Conservation (phyloP, 2,329 filamentous ascomycete genomes). For the Exophiala bonariae region DNA sequence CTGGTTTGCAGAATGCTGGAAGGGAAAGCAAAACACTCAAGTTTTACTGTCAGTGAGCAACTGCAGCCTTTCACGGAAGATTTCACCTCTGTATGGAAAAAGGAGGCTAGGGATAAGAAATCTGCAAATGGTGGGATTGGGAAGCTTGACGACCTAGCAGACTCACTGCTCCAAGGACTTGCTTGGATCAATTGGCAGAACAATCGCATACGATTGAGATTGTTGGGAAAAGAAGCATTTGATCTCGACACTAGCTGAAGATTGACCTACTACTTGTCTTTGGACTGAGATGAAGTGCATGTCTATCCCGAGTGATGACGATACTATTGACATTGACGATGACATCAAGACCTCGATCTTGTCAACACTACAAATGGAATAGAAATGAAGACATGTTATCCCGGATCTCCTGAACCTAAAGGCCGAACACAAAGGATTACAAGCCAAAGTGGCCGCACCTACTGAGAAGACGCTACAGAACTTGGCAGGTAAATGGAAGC, state of each 20-base stretch:
- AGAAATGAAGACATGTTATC: too few species aligned
- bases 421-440: background rate
- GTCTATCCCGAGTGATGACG: conserved; percentile 3
- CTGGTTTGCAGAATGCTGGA: conserved; percentile 18
- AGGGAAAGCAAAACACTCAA: conserved; percentile 1
- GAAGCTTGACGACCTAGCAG: conserved; percentile 82
- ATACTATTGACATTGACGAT: background rate
- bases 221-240: conserved; percentile 16
- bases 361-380: too few species aligned
- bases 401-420: too few species aligned
- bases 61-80: conserved; percentile 8
- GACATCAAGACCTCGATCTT: too few species aligned
- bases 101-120: conserved; percentile 5
- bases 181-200: conserved; percentile 75
- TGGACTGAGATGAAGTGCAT: too few species aligned
- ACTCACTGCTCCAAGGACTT: conserved; percentile 74
- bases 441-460: background rate
- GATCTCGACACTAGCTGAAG: conserved; percentile 9
- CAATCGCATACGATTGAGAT: conserved; percentile 14
- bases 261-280: too few species aligned
- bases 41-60: conserved; percentile 7
- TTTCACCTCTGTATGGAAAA: conserved; percentile 15
- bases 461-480: background rate
- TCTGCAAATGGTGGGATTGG: conserved; percentile 11
- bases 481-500: conserved; percentile 1